Conservation (phyloP, 306 rosid species). For the Trifolium subterraneum region DNA sequence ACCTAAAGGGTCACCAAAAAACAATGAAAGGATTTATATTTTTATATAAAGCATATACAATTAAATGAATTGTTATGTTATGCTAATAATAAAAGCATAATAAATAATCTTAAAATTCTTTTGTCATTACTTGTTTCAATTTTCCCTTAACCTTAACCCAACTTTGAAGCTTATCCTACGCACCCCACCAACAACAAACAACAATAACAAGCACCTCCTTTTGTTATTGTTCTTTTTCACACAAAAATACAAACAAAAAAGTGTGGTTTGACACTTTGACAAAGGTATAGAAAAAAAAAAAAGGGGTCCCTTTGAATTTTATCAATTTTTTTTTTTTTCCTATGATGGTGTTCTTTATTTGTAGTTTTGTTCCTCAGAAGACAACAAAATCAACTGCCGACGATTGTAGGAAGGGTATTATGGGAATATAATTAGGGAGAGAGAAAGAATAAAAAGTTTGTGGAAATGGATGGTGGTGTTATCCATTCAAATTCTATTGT, state of each 20-base stretch:
- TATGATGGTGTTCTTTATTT: constrained; percentile 19
- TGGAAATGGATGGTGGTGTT: constrained; percentile 50
- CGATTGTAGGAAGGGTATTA: constrained; percentile 47
- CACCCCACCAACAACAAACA: constrained; percentile 57
- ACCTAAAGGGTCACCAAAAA: constrained; percentile 41
- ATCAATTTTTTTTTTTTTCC: not conserved
- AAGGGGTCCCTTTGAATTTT: constrained; percentile 44
- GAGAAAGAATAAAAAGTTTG: constrained; percentile 27
- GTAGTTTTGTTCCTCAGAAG: constrained; percentile 46
- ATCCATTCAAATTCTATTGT: constrained; percentile 32
- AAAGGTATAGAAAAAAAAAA: constrained; percentile 5
- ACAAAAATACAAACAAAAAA: constrained; percentile 51
- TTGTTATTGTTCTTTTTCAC: constrained; percentile 25
- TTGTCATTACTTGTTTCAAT: constrained; percentile 8
- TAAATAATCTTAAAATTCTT: constrained; percentile 24
- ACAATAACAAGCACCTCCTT: constrained; percentile 41
- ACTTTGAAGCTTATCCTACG: constrained; percentile 51
- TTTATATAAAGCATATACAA: not conserved
- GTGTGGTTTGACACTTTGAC: constrained; percentile 49
- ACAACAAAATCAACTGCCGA: constrained; percentile 60
- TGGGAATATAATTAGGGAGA: not conserved
- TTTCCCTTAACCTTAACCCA: constrained; percentile 9
- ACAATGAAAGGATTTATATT: constrained; percentile 19
- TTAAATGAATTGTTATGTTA: constrained; percentile 34
- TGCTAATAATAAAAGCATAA: constrained; percentile 36